phyloP scores from a whole-genome alignment of 177 flowering plant species.

The Vitis hybrid region DNA sequence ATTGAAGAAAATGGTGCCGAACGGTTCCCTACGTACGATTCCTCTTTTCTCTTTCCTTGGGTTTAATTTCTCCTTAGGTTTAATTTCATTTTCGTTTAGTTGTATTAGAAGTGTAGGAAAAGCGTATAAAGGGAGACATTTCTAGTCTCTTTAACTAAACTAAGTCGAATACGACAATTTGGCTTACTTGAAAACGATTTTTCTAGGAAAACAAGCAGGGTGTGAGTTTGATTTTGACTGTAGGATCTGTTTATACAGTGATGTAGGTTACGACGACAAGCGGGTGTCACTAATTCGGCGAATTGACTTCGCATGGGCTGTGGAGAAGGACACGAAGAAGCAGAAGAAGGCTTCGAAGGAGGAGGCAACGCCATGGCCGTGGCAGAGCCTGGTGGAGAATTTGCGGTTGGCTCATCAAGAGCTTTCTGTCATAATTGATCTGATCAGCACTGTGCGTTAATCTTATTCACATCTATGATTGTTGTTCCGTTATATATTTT shows the following conservation, averaged over 20 bases:
- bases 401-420: conserved; percentile 83
- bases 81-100: not conserved
- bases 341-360: conserved; percentile 58
- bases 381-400: conserved; percentile 88
- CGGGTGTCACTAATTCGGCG: conserved; percentile 68
- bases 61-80: not conserved
- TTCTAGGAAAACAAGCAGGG: not conserved
- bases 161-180: too few species aligned
- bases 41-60: not conserved
- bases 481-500: not conserved
- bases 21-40: conserved; percentile 65
- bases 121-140: not conserved
- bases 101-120: not conserved
- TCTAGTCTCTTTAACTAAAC: too few species aligned
- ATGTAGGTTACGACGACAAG: conserved; percentile 80
- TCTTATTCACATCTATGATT: not conserved
- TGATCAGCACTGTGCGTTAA: conserved; percentile 56
- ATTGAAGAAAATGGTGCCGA: conserved; percentile 87
- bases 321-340: conserved; percentile 77
- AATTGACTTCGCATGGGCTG: conserved; percentile 87
- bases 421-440: conserved; percentile 72
- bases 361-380: conserved; percentile 65
- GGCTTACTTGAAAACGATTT: too few species aligned
- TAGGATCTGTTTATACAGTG: conserved; percentile 33
- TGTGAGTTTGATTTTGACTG: not conserved